Conservation (phyloP, 805 yeast genomes). For the Ogataea ganodermae region DNA sequence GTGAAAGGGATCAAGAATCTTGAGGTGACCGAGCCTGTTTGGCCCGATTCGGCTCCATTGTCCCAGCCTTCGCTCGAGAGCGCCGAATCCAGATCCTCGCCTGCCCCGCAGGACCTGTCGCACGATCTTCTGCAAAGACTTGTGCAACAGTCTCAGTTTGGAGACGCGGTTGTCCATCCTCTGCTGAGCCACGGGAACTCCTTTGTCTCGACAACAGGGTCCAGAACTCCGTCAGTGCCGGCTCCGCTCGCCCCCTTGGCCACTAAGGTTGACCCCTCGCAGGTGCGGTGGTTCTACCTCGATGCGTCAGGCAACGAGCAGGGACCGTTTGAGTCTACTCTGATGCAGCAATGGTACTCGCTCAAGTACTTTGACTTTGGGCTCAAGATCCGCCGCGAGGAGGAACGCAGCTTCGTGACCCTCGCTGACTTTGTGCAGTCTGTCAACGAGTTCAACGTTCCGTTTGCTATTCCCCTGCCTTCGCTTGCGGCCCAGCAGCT, state of each 20-base stretch:
- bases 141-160: slow-evolving; percentile 10
- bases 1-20: slow-evolving; percentile 11
- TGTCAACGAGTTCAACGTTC: slow-evolving; percentile 52
- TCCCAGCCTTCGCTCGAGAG: background rate
- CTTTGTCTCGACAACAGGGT: slow-evolving; percentile 7
- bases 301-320: slow-evolving; percentile 72
- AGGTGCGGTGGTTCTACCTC: slow-evolving; percentile 67
- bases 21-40: slow-evolving; percentile 6
- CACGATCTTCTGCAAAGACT: slow-evolving; percentile 7
- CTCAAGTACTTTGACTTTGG: slow-evolving; percentile 58
- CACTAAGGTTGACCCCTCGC: slow-evolving; percentile 26
- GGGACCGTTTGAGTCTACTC: slow-evolving; percentile 75
- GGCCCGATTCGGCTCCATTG: slow-evolving; percentile 1
- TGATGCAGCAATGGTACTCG: slow-evolving; percentile 79
- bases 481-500: slow-evolving; percentile 10
- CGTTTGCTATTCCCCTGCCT: slow-evolving; percentile 64
- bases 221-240: slow-evolving; percentile 11
- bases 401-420: slow-evolving; percentile 50
- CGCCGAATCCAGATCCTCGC: background rate
- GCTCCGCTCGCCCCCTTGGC: slow-evolving; percentile 23
- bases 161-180: slow-evolving; percentile 7
- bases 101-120: slow-evolving; percentile 11
- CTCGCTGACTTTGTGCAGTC: slow-evolving; percentile 54
- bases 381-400: slow-evolving; percentile 59
- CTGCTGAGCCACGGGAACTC: slow-evolving; percentile 7